A percentile compares a stretch with the other conserved stretches of the same genome.
Evolutionary conservation across 495 filamentous ascomycete genomes (phyloP).

Genomic region (Neohortaea acidophila): DNA sequence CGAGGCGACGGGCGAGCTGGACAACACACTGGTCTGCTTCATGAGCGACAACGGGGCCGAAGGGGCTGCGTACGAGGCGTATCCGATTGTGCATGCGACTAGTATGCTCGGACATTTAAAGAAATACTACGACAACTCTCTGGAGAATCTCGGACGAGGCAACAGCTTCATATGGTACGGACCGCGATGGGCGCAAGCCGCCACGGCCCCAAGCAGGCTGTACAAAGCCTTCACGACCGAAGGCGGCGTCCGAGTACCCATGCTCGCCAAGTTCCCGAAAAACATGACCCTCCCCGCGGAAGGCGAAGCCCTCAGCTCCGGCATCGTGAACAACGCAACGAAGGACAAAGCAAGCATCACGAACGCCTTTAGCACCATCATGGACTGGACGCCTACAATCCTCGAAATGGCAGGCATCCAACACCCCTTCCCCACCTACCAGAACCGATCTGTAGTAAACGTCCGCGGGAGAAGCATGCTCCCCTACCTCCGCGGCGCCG

Average conservation of each 20-base stretch:
- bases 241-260: slow-evolving; percentile 44
- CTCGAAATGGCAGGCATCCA: slow-evolving; percentile 45
- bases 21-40: slow-evolving; percentile 50
- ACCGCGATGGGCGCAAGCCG: slow-evolving; percentile 47
- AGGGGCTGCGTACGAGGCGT: slow-evolving; percentile 44
- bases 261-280: slow-evolving; percentile 37
- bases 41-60: slow-evolving; percentile 54
- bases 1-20: slow-evolving; percentile 40
- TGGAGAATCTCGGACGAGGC: slow-evolving; percentile 45
- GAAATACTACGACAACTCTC: slow-evolving; percentile 47
- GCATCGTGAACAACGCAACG: slow-evolving; percentile 31
- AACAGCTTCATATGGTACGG: slow-evolving; percentile 54
- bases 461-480: slow-evolving; percentile 42
- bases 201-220: slow-evolving; percentile 45
- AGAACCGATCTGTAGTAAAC: slow-evolving; percentile 40
- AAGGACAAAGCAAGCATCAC: slow-evolving; percentile 30
- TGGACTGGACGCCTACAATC: slow-evolving; percentile 48
- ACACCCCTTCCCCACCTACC: slow-evolving; percentile 42
- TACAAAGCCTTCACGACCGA: slow-evolving; percentile 50
- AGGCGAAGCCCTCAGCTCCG: slow-evolving; percentile 29
- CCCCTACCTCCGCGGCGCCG: slow-evolving; percentile 27
- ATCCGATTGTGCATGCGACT: slow-evolving; percentile 33
- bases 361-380: slow-evolving; percentile 44
- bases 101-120: slow-evolving; percentile 36
- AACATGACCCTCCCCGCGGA: slow-evolving; percentile 15